Conservation (phyloP, 257 asterid species). For the Jacaranda mimosifolia region DNA sequence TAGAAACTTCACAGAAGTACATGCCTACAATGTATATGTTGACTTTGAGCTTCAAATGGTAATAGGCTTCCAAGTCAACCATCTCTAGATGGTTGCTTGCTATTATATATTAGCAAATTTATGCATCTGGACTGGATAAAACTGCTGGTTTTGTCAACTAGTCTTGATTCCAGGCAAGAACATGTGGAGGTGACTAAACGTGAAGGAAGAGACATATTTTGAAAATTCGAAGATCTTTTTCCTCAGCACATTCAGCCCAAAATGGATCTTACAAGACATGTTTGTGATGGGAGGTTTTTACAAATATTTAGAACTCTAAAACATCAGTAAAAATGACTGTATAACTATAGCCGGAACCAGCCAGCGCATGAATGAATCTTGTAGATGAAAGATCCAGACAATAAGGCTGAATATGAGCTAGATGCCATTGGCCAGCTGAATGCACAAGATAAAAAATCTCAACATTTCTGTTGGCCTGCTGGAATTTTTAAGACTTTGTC, state of each 20-base stretch:
- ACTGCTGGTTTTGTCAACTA: conserved; percentile 6
- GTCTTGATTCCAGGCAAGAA: conserved; percentile 14
- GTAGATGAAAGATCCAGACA: too few species aligned
- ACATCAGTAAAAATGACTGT: too few species aligned
- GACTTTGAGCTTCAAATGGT: conserved; percentile 37
- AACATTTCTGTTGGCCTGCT: conserved; percentile 31
- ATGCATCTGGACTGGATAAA: not conserved
- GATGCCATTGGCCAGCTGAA: not conserved
- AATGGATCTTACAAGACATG: too few species aligned
- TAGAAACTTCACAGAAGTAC: conserved; percentile 6
- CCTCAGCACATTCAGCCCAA: too few species aligned
- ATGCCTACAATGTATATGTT: conserved; percentile 21
- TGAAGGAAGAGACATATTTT: not conserved
- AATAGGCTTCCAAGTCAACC: conserved; percentile 30
- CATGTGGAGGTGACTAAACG: conserved; percentile 1
- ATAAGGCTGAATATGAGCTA: not conserved
- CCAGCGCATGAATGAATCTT: too few species aligned
- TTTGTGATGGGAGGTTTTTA: too few species aligned
- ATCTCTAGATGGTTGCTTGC: conserved; percentile 22
- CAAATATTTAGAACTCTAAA: too few species aligned
- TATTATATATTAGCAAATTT: conserved; percentile 6
- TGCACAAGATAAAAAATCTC: not conserved
- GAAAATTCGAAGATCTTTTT: too few species aligned
- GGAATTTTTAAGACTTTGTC: conserved; percentile 11
- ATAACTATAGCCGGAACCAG: too few species aligned